Conservation (phyloP, 1,284 basidiomycete genomes). For the Microbotryum lychnidis-dioicae region DNA sequence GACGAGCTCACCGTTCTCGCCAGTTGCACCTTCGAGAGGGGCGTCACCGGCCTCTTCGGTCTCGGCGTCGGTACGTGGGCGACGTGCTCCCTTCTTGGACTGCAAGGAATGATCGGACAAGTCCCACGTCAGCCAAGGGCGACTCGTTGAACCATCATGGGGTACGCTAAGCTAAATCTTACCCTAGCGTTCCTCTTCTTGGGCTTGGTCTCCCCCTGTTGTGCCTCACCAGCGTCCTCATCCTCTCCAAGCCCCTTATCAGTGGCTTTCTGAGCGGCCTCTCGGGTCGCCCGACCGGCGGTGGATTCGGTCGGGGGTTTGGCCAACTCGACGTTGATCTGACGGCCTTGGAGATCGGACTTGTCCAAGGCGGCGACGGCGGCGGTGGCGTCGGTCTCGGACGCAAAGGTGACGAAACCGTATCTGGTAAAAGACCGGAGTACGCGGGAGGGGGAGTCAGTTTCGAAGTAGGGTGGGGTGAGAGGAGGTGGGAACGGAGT, state of each 20-base stretch:
- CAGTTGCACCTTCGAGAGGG: slow-evolving; percentile 7
- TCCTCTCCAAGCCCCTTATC: slow-evolving; percentile 12
- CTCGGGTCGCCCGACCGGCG: slow-evolving; percentile 23
- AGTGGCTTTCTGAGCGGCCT: slow-evolving; percentile 23
- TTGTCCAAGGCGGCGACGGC: slow-evolving; percentile 79
- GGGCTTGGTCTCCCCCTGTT: slow-evolving; percentile 59
- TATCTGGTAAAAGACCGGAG: slow-evolving; percentile 37
- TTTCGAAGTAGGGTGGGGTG: neutral
- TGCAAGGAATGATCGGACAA: too few relatives aligned
- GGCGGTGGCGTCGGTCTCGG: slow-evolving; percentile 69
- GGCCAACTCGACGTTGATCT: slow-evolving; percentile 78
- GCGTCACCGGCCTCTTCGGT: slow-evolving; percentile 31
- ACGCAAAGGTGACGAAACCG: slow-evolving; percentile 78
- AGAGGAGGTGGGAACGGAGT: neutral
- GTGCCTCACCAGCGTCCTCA: slow-evolving; percentile 55
- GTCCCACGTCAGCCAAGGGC: slow-evolving; percentile 9
- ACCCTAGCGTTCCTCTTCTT: slow-evolving; percentile 55
- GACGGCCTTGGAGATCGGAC: slow-evolving; percentile 75
- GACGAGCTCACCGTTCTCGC: slow-evolving; percentile 20
- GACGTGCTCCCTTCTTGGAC: slow-evolving; percentile 9
- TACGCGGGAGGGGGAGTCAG: neutral
- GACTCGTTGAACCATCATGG: slow-evolving; percentile 1
- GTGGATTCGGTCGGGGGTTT: slow-evolving; percentile 67
- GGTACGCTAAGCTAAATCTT: too few relatives aligned
- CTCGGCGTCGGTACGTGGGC: slow-evolving; percentile 24